phyloP scores from a whole-genome alignment of 202 grass and related monocot genomes.

The Tripidium arundinaceum region DNA sequence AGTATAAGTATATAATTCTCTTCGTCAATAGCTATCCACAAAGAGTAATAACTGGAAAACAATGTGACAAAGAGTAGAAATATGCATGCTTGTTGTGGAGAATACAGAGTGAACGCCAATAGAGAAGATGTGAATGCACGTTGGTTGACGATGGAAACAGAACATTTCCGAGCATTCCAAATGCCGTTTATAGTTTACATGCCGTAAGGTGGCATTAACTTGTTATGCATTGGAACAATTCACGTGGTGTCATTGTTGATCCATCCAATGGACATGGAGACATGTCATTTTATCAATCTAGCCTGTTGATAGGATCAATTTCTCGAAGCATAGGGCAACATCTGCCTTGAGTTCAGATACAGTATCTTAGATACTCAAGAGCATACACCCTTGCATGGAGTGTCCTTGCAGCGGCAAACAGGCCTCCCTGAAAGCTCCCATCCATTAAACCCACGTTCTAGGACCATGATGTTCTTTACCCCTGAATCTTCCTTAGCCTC shows the following conservation, averaged over 20 bases:
- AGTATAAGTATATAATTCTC: background rate
- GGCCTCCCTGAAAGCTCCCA: conserved; percentile 68
- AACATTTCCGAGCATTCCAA: background rate
- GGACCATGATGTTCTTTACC: conserved; percentile 67
- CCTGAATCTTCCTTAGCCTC: conserved; percentile 49
- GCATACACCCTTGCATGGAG: conserved; percentile 50
- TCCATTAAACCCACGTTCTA: conserved; percentile 81
- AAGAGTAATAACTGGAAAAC: background rate
- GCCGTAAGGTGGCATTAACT: background rate
- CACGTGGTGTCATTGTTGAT: background rate
- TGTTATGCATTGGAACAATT: background rate
- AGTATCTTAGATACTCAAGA: background rate
- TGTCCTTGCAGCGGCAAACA: conserved; percentile 58
- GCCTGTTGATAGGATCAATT: background rate
- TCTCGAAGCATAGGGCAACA: background rate
- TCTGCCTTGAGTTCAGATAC: no score
- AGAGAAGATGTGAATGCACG: background rate
- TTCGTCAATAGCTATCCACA: background rate
- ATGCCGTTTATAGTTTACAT: conserved; percentile 28
- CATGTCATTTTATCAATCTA: conserved; percentile 4
- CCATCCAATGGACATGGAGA: background rate
- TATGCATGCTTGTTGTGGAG: background rate
- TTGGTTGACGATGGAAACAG: background rate
- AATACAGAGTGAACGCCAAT: background rate
- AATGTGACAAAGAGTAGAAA: background rate